Evolutionary conservation across 805 yeast species (phyloP), one percentile per base, ranked within the genome.

Genomic region (Yarrowia deformans): DNA sequence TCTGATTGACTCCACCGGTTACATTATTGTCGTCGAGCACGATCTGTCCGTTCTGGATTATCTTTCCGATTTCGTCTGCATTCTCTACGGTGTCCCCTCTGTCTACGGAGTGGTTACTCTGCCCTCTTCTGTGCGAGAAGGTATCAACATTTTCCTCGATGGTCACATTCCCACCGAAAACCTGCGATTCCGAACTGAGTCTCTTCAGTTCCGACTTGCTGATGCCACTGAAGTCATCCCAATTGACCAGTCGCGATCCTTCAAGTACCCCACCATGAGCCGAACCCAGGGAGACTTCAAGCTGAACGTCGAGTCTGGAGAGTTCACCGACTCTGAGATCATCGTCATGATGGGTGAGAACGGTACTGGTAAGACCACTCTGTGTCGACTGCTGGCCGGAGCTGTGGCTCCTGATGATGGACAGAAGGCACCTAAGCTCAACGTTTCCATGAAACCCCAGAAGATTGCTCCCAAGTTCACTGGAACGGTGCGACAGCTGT

Each of bases 291-390:
- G 99, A 77, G 98, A 93, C 80, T 95, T 95, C 90, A 88, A 87
- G 77, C 84, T 95, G 79, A 83, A 81, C 70, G 89, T 95, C 71
- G 90, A 91, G 77, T 77, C 86, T 55, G 99, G 99, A 82, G 93
- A 90, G 70, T 95, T 94, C 82, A 89, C 97, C 69, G 97, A 95
- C 80, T 91, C 97, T 52, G 99, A 95, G 83, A 95, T 95, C 75
- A 85, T 95, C 76, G 99, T 95, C 70, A 91, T 95, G 97, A 94
- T 95, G 97, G 99, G 99, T 79, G 99, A 95, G 83, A 95, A 95
- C 80, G 99, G 99, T 83, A 95, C 99, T 19, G 99, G 99, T 84
- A 95, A 95, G 83, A 95, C 99, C 50, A 95, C 99, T 16, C 89
- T 95, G 84, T 94, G 98, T 86, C 91, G 90, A 80, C 83, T 95